Evolutionary conservation across 2,329 filamentous ascomycete genomes (phyloP).

Genomic region (Penicillium sp.): DNA sequence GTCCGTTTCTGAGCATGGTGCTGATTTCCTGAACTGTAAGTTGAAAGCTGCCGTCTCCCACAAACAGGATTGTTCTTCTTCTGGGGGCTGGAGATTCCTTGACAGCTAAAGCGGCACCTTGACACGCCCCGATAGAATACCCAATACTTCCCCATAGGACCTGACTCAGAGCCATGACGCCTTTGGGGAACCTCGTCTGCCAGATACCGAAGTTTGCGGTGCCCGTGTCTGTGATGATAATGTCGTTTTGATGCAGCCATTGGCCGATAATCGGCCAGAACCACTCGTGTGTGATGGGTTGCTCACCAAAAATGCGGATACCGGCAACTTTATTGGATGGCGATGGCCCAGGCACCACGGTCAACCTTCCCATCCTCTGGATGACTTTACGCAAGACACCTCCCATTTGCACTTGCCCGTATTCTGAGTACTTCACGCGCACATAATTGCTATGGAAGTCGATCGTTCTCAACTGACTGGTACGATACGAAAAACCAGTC

Average conservation of each 20-base stretch:
- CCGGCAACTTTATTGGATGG: conserved; percentile 60
- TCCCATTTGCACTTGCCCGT: conserved; percentile 78
- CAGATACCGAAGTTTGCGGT: conserved; percentile 88
- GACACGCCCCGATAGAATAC: conserved; percentile 65
- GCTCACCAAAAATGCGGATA: conserved; percentile 36
- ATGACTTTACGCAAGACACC: conserved; percentile 76
- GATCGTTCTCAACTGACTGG: conserved; percentile 78
- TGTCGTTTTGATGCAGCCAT: conserved; percentile 73
- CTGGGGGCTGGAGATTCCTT: no score
- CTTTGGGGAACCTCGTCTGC: conserved; percentile 77
- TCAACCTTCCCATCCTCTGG: conserved; percentile 61
- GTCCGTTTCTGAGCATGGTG: conserved; percentile 76
- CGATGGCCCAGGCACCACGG: conserved; percentile 56
- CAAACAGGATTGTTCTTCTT: conserved; percentile 78
- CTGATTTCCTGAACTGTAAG: conserved; percentile 82
- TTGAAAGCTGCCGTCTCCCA: conserved; percentile 88
- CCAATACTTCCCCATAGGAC: conserved; percentile 74
- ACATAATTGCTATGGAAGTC: conserved; percentile 80
- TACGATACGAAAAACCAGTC: conserved; percentile 80
- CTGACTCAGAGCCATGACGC: conserved; percentile 83
- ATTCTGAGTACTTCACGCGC: conserved; percentile 77
- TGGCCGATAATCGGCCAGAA: conserved; percentile 78
- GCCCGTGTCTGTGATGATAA: conserved; percentile 84
- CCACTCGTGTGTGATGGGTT: conserved; percentile 54
- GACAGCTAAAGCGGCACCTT: conserved; percentile 74